These are phyloP conservation scores for Nitzschia inconspicua DNA, from an alignment of 108 stramenopile species.

Conservation along the genomic window DNA sequence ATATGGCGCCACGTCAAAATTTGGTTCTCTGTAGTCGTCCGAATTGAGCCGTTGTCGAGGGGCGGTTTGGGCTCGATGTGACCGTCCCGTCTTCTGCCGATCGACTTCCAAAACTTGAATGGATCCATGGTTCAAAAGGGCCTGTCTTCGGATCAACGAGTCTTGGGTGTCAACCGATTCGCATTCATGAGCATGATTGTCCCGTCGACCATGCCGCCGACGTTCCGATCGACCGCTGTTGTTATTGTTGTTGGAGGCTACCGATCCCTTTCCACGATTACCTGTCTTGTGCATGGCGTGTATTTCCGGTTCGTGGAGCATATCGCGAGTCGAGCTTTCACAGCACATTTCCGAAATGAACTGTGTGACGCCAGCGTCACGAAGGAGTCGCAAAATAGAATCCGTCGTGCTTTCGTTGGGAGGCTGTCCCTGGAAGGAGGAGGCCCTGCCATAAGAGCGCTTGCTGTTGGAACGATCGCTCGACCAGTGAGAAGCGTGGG, in stretches of 20 bases:
- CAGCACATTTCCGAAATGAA: constrained; percentile 30
- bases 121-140: not conserved
- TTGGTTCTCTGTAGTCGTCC: constrained; percentile 1
- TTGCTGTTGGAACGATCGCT: constrained; percentile 2
- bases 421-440: not conserved
- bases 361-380: constrained; percentile 1
- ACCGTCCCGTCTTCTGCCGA: not conserved
- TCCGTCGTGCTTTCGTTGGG: not conserved
- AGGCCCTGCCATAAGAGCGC: not conserved
- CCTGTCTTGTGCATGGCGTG: not conserved
- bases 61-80: constrained; percentile 24
- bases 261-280: not conserved
- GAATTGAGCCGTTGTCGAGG: constrained; percentile 22
- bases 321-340: not conserved
- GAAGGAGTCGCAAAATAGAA: constrained; percentile 5
- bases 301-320: constrained; percentile 10
- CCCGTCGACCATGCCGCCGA: not conserved
- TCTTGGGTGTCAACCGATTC: not conserved
- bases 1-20: constrained; percentile 3
- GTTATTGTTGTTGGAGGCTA: not conserved
- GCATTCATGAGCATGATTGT: not conserved
- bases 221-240: not conserved
- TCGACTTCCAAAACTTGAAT: constrained; percentile 13
- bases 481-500: not conserved
- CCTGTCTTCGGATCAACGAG: constrained; percentile 4